Conservation (phyloP, 352 stramenopile genomes). For the Pythium coloratum region DNA sequence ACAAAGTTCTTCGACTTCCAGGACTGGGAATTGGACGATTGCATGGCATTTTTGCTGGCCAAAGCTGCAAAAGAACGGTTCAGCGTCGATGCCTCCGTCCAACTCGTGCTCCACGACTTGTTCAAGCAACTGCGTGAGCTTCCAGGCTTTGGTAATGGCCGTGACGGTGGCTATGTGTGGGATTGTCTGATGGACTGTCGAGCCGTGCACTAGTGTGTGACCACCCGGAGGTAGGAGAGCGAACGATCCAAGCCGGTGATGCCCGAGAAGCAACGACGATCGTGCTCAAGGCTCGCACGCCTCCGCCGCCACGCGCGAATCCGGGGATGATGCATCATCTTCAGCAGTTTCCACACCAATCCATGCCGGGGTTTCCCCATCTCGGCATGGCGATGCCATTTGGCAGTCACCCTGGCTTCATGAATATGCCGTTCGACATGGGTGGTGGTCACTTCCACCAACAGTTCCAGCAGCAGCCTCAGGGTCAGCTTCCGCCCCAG, state of each 20-base stretch:
- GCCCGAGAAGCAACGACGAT: conserved; percentile 33
- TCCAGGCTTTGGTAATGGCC: conserved; percentile 71
- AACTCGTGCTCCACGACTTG: conserved; percentile 25
- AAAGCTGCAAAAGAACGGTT: conserved; percentile 46
- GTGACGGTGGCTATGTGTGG: conserved; percentile 66
- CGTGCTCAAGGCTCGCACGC: conserved; percentile 38
- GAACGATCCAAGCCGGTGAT: conserved; percentile 47
- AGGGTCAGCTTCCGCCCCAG: background rate
- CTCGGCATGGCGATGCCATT: background rate
- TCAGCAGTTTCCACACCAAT: background rate
- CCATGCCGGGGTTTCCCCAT: background rate
- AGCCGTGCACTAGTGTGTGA: conserved; percentile 52
- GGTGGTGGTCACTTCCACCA: background rate
- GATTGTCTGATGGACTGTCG: conserved; percentile 64
- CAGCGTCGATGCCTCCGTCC: conserved; percentile 24
- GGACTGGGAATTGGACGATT: conserved; percentile 87
- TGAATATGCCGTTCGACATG: background rate
- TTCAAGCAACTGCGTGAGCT: conserved; percentile 47
- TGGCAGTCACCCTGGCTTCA: background rate
- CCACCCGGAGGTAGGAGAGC: conserved; percentile 38
- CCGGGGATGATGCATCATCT: background rate
- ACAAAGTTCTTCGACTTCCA: conserved; percentile 87
- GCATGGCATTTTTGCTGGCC: conserved; percentile 57
- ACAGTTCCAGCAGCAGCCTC: background rate
- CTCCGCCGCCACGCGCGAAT: conserved; percentile 26